Conservation (phyloP, 495 filamentous ascomycete species). For the Hypoxylon fragiforme region DNA sequence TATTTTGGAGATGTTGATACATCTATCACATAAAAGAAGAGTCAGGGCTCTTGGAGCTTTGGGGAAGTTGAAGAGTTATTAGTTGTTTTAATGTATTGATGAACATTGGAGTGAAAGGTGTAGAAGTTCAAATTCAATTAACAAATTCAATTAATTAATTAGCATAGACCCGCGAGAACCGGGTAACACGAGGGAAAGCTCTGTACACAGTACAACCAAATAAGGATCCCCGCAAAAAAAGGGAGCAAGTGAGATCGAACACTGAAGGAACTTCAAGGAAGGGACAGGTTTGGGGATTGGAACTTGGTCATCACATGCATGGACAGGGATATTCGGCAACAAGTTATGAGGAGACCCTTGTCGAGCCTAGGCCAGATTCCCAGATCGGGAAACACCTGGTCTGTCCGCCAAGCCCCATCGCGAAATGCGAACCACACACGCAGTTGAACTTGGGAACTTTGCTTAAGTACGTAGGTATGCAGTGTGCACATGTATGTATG, state of each 20-base stretch:
- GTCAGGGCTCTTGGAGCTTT: too few species aligned
- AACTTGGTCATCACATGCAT: constrained; percentile 23
- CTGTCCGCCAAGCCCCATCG: constrained; percentile 5
- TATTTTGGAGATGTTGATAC: constrained; percentile 3
- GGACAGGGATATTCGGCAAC: constrained; percentile 30
- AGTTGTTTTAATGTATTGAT: too few species aligned
- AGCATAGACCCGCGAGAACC: background rate
- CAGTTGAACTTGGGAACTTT: too few species aligned
- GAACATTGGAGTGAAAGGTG: too few species aligned
- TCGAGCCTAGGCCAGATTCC: constrained; percentile 23
- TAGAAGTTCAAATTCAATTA: too few species aligned
- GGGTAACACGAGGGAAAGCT: constrained; percentile 10
- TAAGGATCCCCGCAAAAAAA: constrained; percentile 16
- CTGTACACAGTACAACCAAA: too few species aligned
- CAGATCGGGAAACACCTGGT: constrained; percentile 18
- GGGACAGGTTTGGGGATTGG: background rate
- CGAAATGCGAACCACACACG: constrained; percentile 28
- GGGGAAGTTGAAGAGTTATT: background rate
- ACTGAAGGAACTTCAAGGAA: too few species aligned
- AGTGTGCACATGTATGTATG: too few species aligned
- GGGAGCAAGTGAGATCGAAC: constrained; percentile 9
- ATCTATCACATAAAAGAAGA: constrained; percentile 2
- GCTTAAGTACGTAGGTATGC: too few species aligned
- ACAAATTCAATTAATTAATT: background rate
- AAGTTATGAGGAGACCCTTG: constrained; percentile 4